Evolutionary conservation across 805 yeast species (phyloP), one percentile per base, ranked within the genome.

Genomic region (Candida awuae): DNA sequence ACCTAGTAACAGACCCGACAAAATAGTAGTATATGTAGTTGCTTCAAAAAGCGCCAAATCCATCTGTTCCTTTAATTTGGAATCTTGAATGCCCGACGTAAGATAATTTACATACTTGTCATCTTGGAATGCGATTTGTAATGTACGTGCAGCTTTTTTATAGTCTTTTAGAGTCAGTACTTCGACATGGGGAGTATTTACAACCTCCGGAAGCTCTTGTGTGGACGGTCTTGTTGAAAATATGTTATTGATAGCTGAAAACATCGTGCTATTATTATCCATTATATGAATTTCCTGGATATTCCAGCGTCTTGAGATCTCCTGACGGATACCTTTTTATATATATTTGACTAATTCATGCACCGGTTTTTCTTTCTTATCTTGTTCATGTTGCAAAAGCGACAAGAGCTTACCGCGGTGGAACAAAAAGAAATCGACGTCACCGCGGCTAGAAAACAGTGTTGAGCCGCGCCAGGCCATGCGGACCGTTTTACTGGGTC

Each of bases 31-130:
- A 53, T 73, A 73, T 12, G 67, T 71, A 13, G 71, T 60, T 37
- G 67, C 70, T 51, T 75, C 81, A 49, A 70, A 76, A 35, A 73
- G 62, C 2, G 77, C 68, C 41, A 63, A 54, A 56, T 72, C 68
- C 60, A 70, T 55, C 51, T 65, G 61, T 43, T 62, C 53, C 55
- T 63, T 71, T 44, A 54, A 47, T 22, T 49, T 50, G 15, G 52
- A 56, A 39, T 58, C 59, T 32, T 51, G 54, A 40, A 62, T 66
- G 34, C 58, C 66, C 8, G 69, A 63, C 38, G 68, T 73, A 43
- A 70, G 63, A 46, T 73, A 75, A 45, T 66, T 64, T 42, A 71
- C 67, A 48, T 73, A 73, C 22, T 73, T 67, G 53, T 75, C 81
- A 37, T 71, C 68, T 46, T 66, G 69, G 51, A 75, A 75, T 4